phyloP scores from a whole-genome alignment of 2,329 filamentous ascomycete species.

The Paecilomyces dactylethromorphus region DNA sequence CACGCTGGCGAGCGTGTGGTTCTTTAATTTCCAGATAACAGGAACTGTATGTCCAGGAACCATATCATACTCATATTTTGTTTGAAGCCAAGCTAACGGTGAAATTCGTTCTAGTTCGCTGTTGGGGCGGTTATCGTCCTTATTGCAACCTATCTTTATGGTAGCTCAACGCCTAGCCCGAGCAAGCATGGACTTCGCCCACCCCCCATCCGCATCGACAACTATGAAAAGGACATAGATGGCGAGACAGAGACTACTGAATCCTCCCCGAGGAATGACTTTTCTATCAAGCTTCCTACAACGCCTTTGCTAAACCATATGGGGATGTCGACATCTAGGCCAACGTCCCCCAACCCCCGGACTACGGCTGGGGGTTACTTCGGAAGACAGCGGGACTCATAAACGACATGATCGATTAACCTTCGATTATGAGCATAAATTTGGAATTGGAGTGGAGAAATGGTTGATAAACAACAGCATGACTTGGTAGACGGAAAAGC shows the following conservation, averaged over 20 bases:
- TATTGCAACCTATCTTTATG: conserved; percentile 79
- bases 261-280: conserved; percentile 34
- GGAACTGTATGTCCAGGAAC: conserved; percentile 53
- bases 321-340: conserved; percentile 48
- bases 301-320: conserved; percentile 43
- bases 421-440: not conserved
- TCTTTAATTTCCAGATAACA: conserved; percentile 75
- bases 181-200: conserved; percentile 44
- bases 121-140: conserved; percentile 74
- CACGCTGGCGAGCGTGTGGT: conserved; percentile 74
- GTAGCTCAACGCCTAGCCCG: conserved; percentile 40
- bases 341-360: conserved; percentile 43
- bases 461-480: not conserved
- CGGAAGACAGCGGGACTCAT: conserved; percentile 22
- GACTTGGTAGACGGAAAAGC: not conserved
- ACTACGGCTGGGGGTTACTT: conserved; percentile 33
- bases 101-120: conserved; percentile 57
- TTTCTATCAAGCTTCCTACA: conserved; percentile 39
- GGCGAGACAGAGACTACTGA: conserved; percentile 31
- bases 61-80: not conserved
- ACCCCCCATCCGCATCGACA: conserved; percentile 52
- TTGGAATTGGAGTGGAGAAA: not conserved
- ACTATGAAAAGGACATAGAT: conserved; percentile 68
- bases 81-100: conserved; percentile 1
- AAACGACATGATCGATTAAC: not conserved